These are phyloP conservation scores for Ulmus americana DNA, from an alignment of 331 rosid species.

Conservation along the genomic window DNA sequence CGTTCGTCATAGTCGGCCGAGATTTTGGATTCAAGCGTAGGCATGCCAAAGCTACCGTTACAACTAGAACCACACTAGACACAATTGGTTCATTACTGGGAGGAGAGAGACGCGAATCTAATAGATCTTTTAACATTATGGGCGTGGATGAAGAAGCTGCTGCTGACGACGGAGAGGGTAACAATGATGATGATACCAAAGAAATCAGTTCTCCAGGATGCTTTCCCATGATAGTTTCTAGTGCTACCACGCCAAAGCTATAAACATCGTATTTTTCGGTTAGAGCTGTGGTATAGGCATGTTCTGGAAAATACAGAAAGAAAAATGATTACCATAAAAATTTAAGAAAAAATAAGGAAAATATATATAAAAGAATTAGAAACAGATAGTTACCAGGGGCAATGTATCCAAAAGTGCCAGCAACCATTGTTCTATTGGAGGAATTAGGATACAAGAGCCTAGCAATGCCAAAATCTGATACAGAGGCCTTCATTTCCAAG, in stretches of 20 bases:
- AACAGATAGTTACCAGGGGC: constrained; percentile 30
- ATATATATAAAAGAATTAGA: too few species aligned
- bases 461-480: constrained; percentile 32
- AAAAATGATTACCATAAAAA: neutral
- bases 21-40: neutral
- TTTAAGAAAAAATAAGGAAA: neutral
- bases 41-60: neutral
- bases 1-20: constrained; percentile 31
- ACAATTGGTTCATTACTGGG: constrained; percentile 9
- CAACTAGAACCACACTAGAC: constrained; percentile 21
- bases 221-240: constrained; percentile 41
- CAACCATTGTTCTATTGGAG: constrained; percentile 22
- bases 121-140: constrained; percentile 23
- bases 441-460: constrained; percentile 26
- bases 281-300: constrained; percentile 16
- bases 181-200: neutral
- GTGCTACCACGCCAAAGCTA: constrained; percentile 39
- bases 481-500: neutral
- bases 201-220: constrained; percentile 34
- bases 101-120: constrained; percentile 31
- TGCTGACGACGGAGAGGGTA: too few species aligned
- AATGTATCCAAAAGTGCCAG: constrained; percentile 32
- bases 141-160: neutral
- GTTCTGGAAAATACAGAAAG: constrained; percentile 16
- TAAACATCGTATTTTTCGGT: constrained; percentile 43